phyloP scores from a whole-genome alignment of 2,329 filamentous ascomycete genomes.

The Rhynchosporium graminicola region DNA sequence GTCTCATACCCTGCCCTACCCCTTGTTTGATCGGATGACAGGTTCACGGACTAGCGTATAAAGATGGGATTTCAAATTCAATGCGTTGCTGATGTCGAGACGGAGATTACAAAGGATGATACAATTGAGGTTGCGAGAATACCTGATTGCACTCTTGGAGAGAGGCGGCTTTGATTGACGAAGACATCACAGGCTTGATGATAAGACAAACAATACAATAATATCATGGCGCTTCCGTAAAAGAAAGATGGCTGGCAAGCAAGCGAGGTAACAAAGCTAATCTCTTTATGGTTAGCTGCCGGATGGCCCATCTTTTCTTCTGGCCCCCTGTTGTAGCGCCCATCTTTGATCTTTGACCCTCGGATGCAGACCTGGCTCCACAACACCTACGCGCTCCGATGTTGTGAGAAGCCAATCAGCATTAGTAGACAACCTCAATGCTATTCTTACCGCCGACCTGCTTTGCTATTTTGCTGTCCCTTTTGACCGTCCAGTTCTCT shows the following conservation, averaged over 20 bases:
- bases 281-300: constrained; percentile 11
- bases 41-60: constrained; percentile 8
- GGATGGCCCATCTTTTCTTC: not conserved
- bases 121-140: constrained; percentile 4
- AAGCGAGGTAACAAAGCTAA: not conserved
- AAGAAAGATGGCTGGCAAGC: no score
- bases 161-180: not conserved
- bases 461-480: not conserved
- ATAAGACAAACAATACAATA: no score
- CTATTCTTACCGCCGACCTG: not conserved
- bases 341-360: not conserved
- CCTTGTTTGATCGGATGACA: constrained; percentile 8
- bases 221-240: no score
- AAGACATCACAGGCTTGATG: not conserved
- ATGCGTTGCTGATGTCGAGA: constrained; percentile 4
- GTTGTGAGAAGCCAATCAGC: constrained; percentile 1
- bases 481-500: not conserved
- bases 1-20: constrained; percentile 10
- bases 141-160: not conserved
- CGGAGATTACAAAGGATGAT: constrained; percentile 2
- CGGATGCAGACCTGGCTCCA: not conserved
- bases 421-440: constrained; percentile 6
- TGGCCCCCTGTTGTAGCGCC: not conserved
- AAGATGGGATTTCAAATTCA: constrained; percentile 4
- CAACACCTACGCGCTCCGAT: not conserved